Evolutionary conservation across 2,329 filamentous ascomycete genomes (phyloP), one percentile per base, ranked within the genome.

Genomic region (Cladosporium oxysporum): DNA sequence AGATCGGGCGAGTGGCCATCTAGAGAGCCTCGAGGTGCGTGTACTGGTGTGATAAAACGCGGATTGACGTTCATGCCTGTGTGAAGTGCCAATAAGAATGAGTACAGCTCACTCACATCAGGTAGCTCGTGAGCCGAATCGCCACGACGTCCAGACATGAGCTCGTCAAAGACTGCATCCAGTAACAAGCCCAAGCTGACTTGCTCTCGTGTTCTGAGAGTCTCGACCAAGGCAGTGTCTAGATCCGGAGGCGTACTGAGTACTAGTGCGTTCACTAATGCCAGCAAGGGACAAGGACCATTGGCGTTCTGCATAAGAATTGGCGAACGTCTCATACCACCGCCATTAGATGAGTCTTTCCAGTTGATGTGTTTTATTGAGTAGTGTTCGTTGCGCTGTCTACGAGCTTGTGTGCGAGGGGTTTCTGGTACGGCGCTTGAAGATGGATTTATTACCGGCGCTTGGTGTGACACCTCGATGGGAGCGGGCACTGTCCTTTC

Each of bases 61-160:
- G 95, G 95, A 70, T 99, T 99, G 66, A 98, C 94, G 73, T 98
- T 99, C 91, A 99, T 97, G 44, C 95, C 95, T 0, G 93, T 98
- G 72, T 97, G 92, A 2, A 99, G 81, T 53, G 92, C 91, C 65
- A 95, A 87, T 2, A 99, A 82, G 74, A 99, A 99, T 7, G 85
- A 84, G 76, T 97, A 96, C 1, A 99, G 83, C 66, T 97, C 93
- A 41, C 89, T 86, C 11, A 98, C 90, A 75, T 98, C 95, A 0
- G 94, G 94, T 28, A 98, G 79, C 18, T 87, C 82, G 65, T 83
- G 81, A 1, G 84, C 84, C 37, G 89, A 86, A 58, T 87, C 86
- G 0, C 87, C 88, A 61, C 90, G 83, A 62, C 90, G 81, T 10
- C 88, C 87, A 2, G 92, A 93, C 82, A 96, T 94, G 26, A 99